Conservation (phyloP, 2,329 filamentous ascomycete genomes). For the Alternaria sp. region DNA sequence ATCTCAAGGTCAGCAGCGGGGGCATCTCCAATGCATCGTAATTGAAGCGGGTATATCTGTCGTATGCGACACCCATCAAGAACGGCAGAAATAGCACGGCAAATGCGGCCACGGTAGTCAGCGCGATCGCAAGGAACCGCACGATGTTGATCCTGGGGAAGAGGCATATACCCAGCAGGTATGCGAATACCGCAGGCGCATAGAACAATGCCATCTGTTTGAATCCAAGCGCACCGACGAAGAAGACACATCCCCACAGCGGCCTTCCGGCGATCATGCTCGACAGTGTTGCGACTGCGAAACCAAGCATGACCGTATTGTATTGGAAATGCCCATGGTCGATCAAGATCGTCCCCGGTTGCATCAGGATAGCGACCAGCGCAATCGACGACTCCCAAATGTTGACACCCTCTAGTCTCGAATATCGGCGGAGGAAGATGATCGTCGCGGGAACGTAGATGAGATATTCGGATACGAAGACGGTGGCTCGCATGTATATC, state of each 20-base stretch:
- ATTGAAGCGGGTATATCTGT: constrained; percentile 68
- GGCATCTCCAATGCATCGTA: constrained; percentile 36
- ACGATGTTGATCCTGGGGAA: constrained; percentile 71
- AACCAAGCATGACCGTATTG: constrained; percentile 97
- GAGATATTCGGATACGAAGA: constrained; percentile 88
- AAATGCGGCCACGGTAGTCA: constrained; percentile 76
- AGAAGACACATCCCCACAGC: constrained; percentile 91
- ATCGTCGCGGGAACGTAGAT: constrained; percentile 85
- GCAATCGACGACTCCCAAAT: constrained; percentile 85
- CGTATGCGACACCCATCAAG: constrained; percentile 72
- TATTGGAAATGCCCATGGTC: constrained; percentile 98
- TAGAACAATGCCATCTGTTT: constrained; percentile 99
- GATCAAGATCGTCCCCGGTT: constrained; percentile 86
- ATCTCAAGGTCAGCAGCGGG: constrained; percentile 6
- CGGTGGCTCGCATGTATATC: constrained; percentile 94
- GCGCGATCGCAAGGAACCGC: constrained; percentile 75
- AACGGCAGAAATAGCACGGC: constrained; percentile 77
- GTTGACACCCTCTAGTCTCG: constrained; percentile 76
- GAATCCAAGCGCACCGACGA: constrained; percentile 91
- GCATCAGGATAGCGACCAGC: constrained; percentile 87
- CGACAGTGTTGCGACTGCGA: constrained; percentile 84
- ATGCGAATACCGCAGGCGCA: constrained; percentile 89
- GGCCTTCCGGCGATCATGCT: constrained; percentile 84
- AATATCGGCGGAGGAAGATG: constrained; percentile 83
- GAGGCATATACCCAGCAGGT: constrained; percentile 85